These are phyloP conservation scores for Scheffersomyces titani DNA, from an alignment of 1,139 yeast genomes.

Conservation along the genomic window DNA sequence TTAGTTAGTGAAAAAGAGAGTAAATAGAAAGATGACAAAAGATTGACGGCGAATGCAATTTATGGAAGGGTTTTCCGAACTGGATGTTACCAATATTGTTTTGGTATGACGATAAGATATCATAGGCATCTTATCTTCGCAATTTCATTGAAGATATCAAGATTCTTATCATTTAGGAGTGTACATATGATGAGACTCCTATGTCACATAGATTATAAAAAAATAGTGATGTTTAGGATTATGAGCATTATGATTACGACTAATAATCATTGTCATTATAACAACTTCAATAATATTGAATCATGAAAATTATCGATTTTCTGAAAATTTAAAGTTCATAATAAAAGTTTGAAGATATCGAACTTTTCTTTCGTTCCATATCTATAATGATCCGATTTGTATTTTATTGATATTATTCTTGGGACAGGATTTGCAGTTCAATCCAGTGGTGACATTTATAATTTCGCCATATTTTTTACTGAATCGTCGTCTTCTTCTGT, in stretches of 20 bases:
- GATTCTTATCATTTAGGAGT: not conserved
- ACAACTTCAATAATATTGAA: not conserved
- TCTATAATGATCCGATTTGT: not conserved
- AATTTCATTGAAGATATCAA: not conserved
- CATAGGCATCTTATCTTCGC: not conserved
- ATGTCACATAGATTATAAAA: too few species aligned
- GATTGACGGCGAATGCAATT: not conserved
- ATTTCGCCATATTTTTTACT: too few species aligned
- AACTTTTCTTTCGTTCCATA: not conserved
- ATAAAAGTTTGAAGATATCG: not conserved
- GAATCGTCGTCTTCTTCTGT: not conserved
- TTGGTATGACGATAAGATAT: not conserved
- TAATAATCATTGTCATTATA: not conserved
- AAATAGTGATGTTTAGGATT: not conserved
- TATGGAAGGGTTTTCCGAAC: not conserved
- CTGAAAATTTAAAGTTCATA: not conserved
- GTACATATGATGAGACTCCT: too few species aligned
- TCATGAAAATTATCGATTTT: not conserved
- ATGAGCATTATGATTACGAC: not conserved
- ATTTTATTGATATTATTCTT: not conserved
- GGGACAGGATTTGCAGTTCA: not conserved
- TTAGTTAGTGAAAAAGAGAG: conserved; percentile 12
- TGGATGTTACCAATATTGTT: not conserved
- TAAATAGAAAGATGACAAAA: not conserved
- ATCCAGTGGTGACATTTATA: not conserved